Evolutionary conservation across 75 land plant species (phyloP).

Genomic region (Picea glauca): DNA sequence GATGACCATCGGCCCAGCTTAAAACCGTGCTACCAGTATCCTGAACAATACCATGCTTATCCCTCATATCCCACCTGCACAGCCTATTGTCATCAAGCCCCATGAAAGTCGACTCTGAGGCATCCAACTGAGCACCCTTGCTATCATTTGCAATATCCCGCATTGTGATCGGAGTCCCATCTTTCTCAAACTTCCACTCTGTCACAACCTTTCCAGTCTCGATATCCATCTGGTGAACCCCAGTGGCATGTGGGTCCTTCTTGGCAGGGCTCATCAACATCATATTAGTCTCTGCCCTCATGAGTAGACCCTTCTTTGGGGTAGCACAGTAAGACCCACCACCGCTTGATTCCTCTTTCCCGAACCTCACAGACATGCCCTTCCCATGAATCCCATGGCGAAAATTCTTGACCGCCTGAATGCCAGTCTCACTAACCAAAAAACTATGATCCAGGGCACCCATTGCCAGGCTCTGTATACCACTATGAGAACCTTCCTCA

Average conservation of each 20-base stretch:
- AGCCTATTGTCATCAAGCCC: constrained; percentile 95
- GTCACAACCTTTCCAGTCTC: constrained; percentile 89
- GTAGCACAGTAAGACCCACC: constrained; percentile 26
- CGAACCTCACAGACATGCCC: constrained; percentile 69
- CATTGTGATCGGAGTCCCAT: constrained; percentile 90
- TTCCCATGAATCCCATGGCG: constrained; percentile 86
- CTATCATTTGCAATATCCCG: constrained; percentile 87
- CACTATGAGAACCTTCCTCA: constrained; percentile 53
- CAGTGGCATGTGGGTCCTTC: constrained; percentile 51
- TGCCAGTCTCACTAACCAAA: constrained; percentile 69
- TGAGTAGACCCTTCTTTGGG: constrained; percentile 92
- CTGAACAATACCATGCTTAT: constrained; percentile 51
- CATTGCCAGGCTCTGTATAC: constrained; percentile 85
- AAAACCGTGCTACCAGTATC: constrained; percentile 53
- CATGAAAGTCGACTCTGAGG: constrained; percentile 81
- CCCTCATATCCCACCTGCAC: constrained; percentile 99
- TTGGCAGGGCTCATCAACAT: constrained; percentile 78
- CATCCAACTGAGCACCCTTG: constrained; percentile 88
- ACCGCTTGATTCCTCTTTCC: constrained; percentile 6
- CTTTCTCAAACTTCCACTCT: constrained; percentile 95
- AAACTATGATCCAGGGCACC: constrained; percentile 97
- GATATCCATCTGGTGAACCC: constrained; percentile 88
- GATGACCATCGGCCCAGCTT: constrained; percentile 96
- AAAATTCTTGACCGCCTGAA: constrained; percentile 85
- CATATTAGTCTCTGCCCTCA: constrained; percentile 92